Evolutionary conservation across 140 eudicot genomes (phyloP).

Genomic region (Anethum foeniculum): DNA sequence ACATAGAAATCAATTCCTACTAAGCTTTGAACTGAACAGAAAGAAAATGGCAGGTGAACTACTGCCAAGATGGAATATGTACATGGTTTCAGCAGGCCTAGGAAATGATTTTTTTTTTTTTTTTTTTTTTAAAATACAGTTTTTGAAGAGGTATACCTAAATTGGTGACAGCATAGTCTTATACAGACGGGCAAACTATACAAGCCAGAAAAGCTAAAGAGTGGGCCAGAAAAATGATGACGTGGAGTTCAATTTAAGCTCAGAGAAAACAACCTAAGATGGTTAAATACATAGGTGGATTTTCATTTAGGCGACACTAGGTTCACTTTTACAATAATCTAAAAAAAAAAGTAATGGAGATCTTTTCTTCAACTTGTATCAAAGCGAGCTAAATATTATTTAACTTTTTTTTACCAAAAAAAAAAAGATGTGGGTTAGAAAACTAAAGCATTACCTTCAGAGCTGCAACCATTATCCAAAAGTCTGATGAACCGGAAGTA

Average conservation of each 20-base stretch:
- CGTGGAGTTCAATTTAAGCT: neutral
- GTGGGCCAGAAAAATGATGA: neutral
- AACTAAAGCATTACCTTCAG: conserved; percentile 52
- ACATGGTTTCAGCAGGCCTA: neutral
- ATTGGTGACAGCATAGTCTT: neutral
- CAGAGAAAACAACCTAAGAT: neutral
- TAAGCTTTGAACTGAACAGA: neutral
- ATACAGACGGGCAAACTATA: neutral
- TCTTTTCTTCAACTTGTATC: neutral
- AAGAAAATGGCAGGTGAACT: neutral
- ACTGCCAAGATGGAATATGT: neutral
- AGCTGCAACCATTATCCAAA: conserved; percentile 99
- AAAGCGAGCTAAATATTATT: neutral
- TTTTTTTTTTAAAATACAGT: neutral
- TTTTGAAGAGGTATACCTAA: neutral
- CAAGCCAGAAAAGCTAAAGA: neutral
- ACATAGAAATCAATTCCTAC: neutral
- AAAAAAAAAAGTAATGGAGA: neutral
- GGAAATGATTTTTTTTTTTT: neutral
- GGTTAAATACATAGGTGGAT: neutral
- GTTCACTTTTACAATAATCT: neutral
- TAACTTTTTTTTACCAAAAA: neutral
- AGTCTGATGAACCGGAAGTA: conserved; percentile 60
- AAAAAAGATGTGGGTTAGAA: neutral
- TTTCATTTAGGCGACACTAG: neutral